phyloP scores from a whole-genome alignment of 495 filamentous ascomycete species.

The Penicillium canescens region DNA sequence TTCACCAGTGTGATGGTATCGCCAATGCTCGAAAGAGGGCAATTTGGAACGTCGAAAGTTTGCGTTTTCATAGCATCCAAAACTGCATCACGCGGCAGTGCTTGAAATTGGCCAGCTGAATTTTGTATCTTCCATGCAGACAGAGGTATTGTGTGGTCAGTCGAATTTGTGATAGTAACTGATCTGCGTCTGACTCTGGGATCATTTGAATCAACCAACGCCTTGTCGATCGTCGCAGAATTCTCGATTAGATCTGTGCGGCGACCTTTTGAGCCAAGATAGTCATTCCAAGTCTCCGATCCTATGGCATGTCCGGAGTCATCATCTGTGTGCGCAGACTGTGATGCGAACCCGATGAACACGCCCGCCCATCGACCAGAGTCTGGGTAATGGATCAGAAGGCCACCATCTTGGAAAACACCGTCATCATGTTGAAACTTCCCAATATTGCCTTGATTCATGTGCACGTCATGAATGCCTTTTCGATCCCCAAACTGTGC shows the following conservation, averaged over 20 bases:
- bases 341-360: slow-evolving; percentile 36
- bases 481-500: slow-evolving; percentile 13
- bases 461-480: slow-evolving; percentile 39
- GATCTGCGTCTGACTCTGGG: not conserved
- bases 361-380: slow-evolving; percentile 32
- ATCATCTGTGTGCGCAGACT: slow-evolving; percentile 31
- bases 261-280: not conserved
- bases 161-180: slow-evolving; percentile 18
- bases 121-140: slow-evolving; percentile 18
- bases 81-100: slow-evolving; percentile 6
- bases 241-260: not conserved
- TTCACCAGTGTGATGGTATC: slow-evolving; percentile 22
- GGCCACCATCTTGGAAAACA: slow-evolving; percentile 34
- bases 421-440: slow-evolving; percentile 30
- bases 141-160: slow-evolving; percentile 8
- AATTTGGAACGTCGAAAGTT: slow-evolving; percentile 6
- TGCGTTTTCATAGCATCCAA: slow-evolving; percentile 1
- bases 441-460: slow-evolving; percentile 38
- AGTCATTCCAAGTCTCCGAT: slow-evolving; percentile 16
- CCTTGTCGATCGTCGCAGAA: not conserved
- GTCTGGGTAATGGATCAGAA: slow-evolving; percentile 28
- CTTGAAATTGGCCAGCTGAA: slow-evolving; percentile 10
- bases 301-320: slow-evolving; percentile 16
- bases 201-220: not conserved
- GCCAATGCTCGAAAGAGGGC: slow-evolving; percentile 6